These are phyloP conservation scores for Lasiosphaeria ovina DNA, from an alignment of 495 filamentous ascomycete genomes.

Conservation along the genomic window DNA sequence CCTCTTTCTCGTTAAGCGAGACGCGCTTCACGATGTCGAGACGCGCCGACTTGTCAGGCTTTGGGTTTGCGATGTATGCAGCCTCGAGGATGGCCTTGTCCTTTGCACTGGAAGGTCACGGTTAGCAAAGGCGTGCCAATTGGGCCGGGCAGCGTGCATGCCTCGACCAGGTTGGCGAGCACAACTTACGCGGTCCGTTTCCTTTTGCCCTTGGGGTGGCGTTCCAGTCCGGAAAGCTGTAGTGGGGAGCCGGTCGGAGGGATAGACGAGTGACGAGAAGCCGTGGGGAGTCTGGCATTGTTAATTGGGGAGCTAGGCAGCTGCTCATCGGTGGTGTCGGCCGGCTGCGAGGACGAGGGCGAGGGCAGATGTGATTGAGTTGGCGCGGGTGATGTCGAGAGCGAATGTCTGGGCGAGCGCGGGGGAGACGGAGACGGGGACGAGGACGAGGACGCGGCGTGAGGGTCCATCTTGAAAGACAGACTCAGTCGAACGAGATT, in stretches of 20 bases:
- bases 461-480: conserved; percentile 13
- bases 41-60: conserved; percentile 89
- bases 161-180: background rate
- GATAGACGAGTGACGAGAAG: background rate
- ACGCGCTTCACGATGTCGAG: conserved; percentile 80
- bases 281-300: conserved; percentile 10
- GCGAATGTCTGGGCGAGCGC: background rate
- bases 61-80: conserved; percentile 80
- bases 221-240: conserved; percentile 18
- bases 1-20: conserved; percentile 92
- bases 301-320: conserved; percentile 22
- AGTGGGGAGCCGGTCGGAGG: conserved; percentile 6
- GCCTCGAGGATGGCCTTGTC: conserved; percentile 89
- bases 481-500: background rate
- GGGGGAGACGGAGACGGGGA: conserved; percentile 1
- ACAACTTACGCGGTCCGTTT: conserved; percentile 53
- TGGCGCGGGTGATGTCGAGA: conserved; percentile 6
- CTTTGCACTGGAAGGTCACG: conserved; percentile 57
- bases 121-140: conserved; percentile 16
- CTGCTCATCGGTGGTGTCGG: conserved; percentile 2
- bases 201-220: conserved; percentile 51
- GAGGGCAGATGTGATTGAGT: background rate
- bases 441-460: conserved; percentile 4
- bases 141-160: background rate
- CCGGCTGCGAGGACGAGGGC: conserved; percentile 13